Base-by-base conservation (phyloP, 2,329 filamentous ascomycete genomes). In the Fusarium sp. region DNA sequence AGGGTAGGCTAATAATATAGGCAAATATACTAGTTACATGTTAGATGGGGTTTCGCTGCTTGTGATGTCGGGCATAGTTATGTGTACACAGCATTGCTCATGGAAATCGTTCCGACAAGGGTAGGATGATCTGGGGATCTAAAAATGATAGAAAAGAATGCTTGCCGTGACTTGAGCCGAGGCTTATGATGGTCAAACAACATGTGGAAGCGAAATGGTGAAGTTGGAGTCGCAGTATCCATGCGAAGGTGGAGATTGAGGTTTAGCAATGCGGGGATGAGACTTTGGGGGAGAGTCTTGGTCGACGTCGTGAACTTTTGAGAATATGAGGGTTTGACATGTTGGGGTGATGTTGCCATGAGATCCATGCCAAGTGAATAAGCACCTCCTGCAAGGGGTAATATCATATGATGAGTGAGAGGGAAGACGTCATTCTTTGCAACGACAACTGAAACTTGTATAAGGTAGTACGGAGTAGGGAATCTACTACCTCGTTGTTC, bases 1-100 rank as follows among this genome's bases (percentile, higher is more conserved):
- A 60, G 50, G 54, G 67, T 49, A 53, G 62, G 46, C 58, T 74
- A 73, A 61, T 73, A 72, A 74, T 73, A 74, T 66, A 71, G 70
- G 61, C 70, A 71, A 73, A 71, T 73, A 73, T 50, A 69, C 49
- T 60, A 67, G 42, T 47, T 70, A 58, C 61, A 72, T 59, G 37
- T 71, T 50, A 47, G 38, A 67, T 46, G 25, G 11, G 28, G 30
- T 33, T 44, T 30, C 28, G 32, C 37, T 60, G 33, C 37, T 42
- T 19, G 58, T 60, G 44, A 25, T 65, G 28, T 16, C 47, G 44
- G 33, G 32, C 15, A 33, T 38, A 21, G 32, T 32, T 28, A n/a
- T 49, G 37, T 60, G 5, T 47, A 21, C 12, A 19, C 25, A 28
- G 19, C 42, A 52, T 23, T 37, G 2, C 25, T 19, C 32, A 23